These are phyloP conservation scores for Quercus aquifolioides DNA, from an alignment of 306 rosid species.

Conservation along the genomic window DNA sequence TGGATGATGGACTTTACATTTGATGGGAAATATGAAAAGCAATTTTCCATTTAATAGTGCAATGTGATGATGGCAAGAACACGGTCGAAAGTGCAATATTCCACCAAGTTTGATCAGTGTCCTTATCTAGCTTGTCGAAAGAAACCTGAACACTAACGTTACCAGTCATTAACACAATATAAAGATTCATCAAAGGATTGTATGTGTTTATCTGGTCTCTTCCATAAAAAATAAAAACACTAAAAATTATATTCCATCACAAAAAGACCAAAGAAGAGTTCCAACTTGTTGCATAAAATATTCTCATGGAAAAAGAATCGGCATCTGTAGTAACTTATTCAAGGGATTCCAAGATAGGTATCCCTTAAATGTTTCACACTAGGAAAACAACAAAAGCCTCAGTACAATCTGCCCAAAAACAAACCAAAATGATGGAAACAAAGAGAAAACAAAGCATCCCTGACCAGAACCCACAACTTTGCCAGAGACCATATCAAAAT, in stretches of 20 bases:
- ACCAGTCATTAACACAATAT: neutral
- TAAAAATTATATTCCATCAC: slow-evolving; percentile 11
- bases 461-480: slow-evolving; percentile 56
- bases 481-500: slow-evolving; percentile 55
- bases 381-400: slow-evolving; percentile 55
- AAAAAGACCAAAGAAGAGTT: slow-evolving; percentile 3
- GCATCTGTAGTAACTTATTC: slow-evolving; percentile 61
- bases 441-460: slow-evolving; percentile 48
- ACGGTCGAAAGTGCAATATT: neutral
- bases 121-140: neutral
- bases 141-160: neutral
- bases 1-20: neutral
- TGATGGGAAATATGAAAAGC: neutral
- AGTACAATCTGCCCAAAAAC: slow-evolving; percentile 61
- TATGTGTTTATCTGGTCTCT: neutral
- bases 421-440: slow-evolving; percentile 53
- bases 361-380: slow-evolving; percentile 79
- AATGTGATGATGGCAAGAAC: neutral
- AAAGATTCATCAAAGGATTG: neutral
- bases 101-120: neutral
- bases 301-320: slow-evolving; percentile 41
- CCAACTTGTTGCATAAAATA: slow-evolving; percentile 31
- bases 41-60: neutral
- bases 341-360: slow-evolving; percentile 68
- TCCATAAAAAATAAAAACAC: neutral